Base-by-base conservation (phyloP, 1,139 yeast species). In the Kodamaea ohmeri region DNA sequence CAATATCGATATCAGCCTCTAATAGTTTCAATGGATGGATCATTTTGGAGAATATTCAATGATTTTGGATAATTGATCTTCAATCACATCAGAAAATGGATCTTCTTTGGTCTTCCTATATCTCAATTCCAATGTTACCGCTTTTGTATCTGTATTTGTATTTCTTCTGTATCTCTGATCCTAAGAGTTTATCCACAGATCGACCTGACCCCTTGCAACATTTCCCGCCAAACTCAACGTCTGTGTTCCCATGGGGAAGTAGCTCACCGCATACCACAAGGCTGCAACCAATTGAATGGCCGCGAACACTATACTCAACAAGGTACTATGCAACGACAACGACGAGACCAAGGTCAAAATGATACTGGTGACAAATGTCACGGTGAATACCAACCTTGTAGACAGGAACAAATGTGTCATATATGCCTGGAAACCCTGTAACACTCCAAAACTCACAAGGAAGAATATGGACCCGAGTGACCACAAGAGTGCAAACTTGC, bases 401-500 rank as follows among this genome's bases (percentile, higher is more conserved):
- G 70, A 62, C 49, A 73, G 71, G 37, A 70, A 61, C 42, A 78
- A 62, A 51, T 76, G 81, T 9, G 58, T 55, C 47, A 71, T 52
- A 45, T 78, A 79, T 2, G 73, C 65, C 41, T 57, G 52, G 44
- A 68, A 64, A 0, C 84, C 84, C 51, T 77, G 82, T 35, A 78
- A 55, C 0, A 78, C 73, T 2, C 79, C 81, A 51, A 79, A 79
- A 43, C 83, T 72, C 5, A 71, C 64, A 40, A 79, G 53, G 57
- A 79, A 79, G 47, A 78, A 64, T 1, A 77, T 63, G 6, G 82
- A 76, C 0, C 86, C 85, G 32, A 79, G 53, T 0, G 83, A 73
- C 82, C 84, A 79, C 35, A 79, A 60, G 14, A 77, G 49, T 14
- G 83, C 80, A 56, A 79, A 78, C 51, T 79, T 79, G 34, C 75